Evolutionary conservation across 495 filamentous ascomycete genomes (phyloP), one percentile per base, ranked within the genome.

Genomic region (Lindgomyces ingoldianus): DNA sequence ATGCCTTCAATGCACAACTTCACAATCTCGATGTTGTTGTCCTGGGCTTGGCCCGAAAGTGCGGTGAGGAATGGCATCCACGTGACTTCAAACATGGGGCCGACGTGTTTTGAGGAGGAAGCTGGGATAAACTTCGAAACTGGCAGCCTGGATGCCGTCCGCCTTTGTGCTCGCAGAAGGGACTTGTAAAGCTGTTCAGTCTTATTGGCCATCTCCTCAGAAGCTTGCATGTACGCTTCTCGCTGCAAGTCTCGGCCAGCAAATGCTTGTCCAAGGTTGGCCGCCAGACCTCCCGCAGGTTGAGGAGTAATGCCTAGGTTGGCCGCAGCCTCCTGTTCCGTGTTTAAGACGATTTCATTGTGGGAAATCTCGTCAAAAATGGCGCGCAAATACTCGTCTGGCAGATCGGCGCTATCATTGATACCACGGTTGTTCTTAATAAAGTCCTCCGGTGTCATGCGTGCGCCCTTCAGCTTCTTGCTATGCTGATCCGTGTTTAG

Each of bases 11-110:
- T 87, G 71, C 95, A 97, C 3, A 95, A 77, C 71, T 85, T 88
- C 72, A 97, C 92, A 19, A 91, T 89, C 69, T 96, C 91, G 19
- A 96, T 80, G 72, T 96, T 94, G 55, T 95, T 89, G 72, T 93
- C 91, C 69, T 96, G 93, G 75, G 91, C 91, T 60, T 91, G 86
- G 26, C 90, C 91, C 2, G 94, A 96, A 25, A 98, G 81, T 0
- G 91, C 91, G 10, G 91, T 96, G 71, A 98, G 87, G 76, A 96
- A 96, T 19, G 93, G 94, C 93, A 97, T 99, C 94, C 94, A 99
- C 0, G 91, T 95, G 16, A 96, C 93, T 67, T 98, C 93, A 68
- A 99, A 99, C 93, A 99, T 99, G 2, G 94, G 92, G 0, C 94
- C 94, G 52, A 96, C 89, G 76, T 99, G 94, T 64, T 89, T 93